These are phyloP conservation scores for Hirsutella thompsonii DNA, from an alignment of 2,329 filamentous ascomycete genomes.

Conservation along the genomic window DNA sequence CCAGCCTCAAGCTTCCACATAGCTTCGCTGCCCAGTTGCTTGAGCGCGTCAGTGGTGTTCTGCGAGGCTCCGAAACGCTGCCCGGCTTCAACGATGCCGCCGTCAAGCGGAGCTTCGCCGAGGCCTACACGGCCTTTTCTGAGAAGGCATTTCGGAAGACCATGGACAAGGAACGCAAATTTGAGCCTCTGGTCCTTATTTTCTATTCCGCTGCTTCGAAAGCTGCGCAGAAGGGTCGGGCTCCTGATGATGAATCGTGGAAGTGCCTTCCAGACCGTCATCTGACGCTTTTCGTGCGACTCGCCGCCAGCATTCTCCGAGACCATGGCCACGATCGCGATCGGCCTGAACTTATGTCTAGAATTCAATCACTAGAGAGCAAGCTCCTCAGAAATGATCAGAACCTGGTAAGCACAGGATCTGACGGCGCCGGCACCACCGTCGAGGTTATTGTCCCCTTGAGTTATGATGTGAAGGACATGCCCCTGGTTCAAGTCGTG, in stretches of 20 bases:
- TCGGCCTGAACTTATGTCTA: conserved; percentile 68
- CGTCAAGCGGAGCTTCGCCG: conserved; percentile 87
- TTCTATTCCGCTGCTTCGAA: conserved; percentile 94
- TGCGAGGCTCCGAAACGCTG: conserved; percentile 70
- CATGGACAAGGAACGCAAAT: conserved; percentile 85
- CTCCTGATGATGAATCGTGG: conserved; percentile 73
- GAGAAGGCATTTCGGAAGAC: conserved; percentile 77
- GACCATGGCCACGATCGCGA: conserved; percentile 78
- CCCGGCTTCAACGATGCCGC: conserved; percentile 84
- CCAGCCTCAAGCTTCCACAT: conserved; percentile 42
- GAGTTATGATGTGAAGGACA: conserved; percentile 90
- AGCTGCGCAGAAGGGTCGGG: conserved; percentile 61
- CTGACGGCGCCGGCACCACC: conserved; percentile 30
- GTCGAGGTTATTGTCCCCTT: conserved; percentile 74
- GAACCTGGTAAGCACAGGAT: conserved; percentile 44
- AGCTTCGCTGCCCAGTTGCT: conserved; percentile 38
- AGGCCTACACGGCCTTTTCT: conserved; percentile 87
- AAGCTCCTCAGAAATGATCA: conserved; percentile 92
- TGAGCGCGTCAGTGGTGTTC: conserved; percentile 68
- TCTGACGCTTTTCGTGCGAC: conserved; percentile 82
- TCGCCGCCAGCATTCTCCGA: conserved; percentile 68
- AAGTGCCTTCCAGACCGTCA: conserved; percentile 88
- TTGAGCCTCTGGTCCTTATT: conserved; percentile 86
- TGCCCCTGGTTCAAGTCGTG: conserved; percentile 83
- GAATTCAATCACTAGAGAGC: conserved; percentile 73